Conservation (phyloP, 2,329 filamentous ascomycete genomes). For the Tolypocladium paradoxum region DNA sequence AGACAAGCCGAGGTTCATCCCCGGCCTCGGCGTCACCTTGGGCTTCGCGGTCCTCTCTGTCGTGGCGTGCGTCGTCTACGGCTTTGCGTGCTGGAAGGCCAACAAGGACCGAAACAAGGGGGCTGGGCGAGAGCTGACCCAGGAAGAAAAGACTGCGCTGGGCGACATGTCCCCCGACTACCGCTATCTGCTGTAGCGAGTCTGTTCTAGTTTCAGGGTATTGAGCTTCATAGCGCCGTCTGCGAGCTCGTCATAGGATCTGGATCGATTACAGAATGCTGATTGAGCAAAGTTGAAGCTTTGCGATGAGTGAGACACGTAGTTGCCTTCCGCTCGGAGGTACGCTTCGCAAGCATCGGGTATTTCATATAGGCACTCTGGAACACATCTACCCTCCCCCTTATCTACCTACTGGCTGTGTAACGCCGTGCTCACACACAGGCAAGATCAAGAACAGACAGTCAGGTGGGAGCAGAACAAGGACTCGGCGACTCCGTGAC, state of each 20-base stretch:
- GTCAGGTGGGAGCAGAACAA: no score
- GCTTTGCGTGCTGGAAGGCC: constrained; percentile 42
- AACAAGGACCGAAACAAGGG: constrained; percentile 48
- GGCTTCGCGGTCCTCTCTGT: constrained; percentile 61
- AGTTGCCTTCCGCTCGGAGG: no score
- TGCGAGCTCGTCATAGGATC: neutral
- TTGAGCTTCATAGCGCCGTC: neutral
- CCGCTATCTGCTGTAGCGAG: constrained; percentile 40
- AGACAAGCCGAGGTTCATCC: constrained; percentile 59
- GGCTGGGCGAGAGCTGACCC: constrained; percentile 33
- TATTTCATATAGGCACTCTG: no score
- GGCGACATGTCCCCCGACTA: constrained; percentile 51
- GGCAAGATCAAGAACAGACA: no score
- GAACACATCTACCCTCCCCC: no score
- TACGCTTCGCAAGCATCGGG: no score
- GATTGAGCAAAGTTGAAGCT: no score
- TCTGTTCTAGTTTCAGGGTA: neutral
- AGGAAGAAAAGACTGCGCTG: constrained; percentile 50
- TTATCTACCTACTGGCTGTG: no score
- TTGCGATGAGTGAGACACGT: no score
- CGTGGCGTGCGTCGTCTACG: constrained; percentile 50
- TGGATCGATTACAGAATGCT: no score
- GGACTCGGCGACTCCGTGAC: no score
- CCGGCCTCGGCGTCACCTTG: constrained; percentile 69
- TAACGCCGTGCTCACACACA: no score